Evolutionary conservation across 1,284 basidiomycete genomes (phyloP), one percentile per base, ranked within the genome.

Genomic region (Ustilago bromivora): DNA sequence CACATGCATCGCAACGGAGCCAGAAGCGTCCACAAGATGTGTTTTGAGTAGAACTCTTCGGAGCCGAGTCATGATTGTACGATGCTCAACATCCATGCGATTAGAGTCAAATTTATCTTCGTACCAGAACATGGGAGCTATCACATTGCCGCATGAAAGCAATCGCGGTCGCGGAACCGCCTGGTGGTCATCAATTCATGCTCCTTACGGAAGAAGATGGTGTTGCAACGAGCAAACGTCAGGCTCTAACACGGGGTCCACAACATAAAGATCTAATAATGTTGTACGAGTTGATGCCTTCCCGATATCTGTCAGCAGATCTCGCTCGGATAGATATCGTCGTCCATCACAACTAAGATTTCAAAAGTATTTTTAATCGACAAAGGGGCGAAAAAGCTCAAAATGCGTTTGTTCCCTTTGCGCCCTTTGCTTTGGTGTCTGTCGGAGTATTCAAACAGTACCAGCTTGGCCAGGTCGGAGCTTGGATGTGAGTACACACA

Each of bases 381-480:
- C 23, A 28, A 12, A 8, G 46, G 8, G n/a, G 23, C 46, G 17
- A 15, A 41, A 41, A 12, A 10, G 40, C 40, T 41, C 40, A 41
- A 41, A 46, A 46, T 19, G n/a, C n/a, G 8, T 51, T 51, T 51
- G 31, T 51, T 51, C 31, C 23, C 47, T 51, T 11, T 51, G 6
- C 19, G 36, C 6, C 15, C 23, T 2, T 12, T 38, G 7, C 46
- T 49, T 49, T 11, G 32, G 28, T 23, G 28, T 59, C n/a, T 49
- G 47, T 60, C 58, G 58, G 58, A 60, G 28, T 59, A 19, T 31
- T 12, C 49, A 59, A 35, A n/a, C 17, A 19, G 38, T 8, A 34
- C 23, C 35, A 15, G 40, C 19, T 38, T 32, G 47, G 28, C 47
- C 49, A 41, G 49, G 41, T 47, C 58, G 58, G 58, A 60, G 58